phyloP scores from a whole-genome alignment of 2,329 filamentous ascomycete species.

The Alternaria longipes region DNA sequence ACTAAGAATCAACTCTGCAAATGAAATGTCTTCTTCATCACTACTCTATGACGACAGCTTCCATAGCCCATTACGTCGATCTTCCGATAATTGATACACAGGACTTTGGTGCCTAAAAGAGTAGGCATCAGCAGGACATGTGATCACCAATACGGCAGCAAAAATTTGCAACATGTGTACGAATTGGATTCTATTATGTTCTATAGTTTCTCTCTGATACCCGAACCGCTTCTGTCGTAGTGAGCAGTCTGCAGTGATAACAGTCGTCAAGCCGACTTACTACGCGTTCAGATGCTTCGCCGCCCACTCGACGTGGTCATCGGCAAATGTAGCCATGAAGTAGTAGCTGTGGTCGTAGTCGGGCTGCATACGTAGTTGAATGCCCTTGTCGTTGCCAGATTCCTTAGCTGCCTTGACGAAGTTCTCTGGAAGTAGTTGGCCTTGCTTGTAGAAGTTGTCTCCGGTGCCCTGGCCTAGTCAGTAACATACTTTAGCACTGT shows the following conservation, averaged over 20 bases:
- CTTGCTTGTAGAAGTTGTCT: conserved; percentile 96
- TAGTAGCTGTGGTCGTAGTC: conserved; percentile 98
- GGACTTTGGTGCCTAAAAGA: neutral
- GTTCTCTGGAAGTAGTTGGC: conserved; percentile 93
- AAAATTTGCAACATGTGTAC: neutral
- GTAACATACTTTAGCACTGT: neutral
- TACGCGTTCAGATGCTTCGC: conserved; percentile 80
- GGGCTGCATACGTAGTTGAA: conserved; percentile 84
- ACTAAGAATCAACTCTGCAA: neutral
- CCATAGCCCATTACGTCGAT: neutral
- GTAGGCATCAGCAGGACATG: neutral
- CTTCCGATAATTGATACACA: neutral
- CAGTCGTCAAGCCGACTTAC: conserved; percentile 38
- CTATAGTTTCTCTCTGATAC: conserved; percentile 40
- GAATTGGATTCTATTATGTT: neutral
- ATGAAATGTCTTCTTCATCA: neutral
- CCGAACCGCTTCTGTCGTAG: conserved; percentile 45
- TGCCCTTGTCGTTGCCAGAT: conserved; percentile 72
- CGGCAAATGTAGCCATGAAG: conserved; percentile 90
- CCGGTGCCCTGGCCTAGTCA: conserved; percentile 73
- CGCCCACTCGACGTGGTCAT: conserved; percentile 90
- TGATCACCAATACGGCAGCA: neutral
- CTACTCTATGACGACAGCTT: neutral
- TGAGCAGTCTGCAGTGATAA: conserved; percentile 31
- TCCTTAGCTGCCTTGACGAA: conserved; percentile 81